Base-by-base conservation (phyloP, 768 basidiomycete species). In the Serendipita sp. region DNA sequence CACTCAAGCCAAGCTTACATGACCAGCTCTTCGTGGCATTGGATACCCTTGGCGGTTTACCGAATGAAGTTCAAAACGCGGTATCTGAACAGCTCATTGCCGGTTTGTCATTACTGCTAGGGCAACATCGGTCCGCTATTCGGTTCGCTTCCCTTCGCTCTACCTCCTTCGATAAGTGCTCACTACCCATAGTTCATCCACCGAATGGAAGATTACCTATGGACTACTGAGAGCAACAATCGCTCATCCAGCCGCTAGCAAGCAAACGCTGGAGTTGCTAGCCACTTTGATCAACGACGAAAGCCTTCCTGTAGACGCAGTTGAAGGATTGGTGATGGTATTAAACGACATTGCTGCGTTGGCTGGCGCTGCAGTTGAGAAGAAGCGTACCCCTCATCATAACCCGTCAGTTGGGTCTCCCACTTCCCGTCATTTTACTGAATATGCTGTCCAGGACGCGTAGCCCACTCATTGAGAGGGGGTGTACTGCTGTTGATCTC, bases 1-100 rank as follows among this genome's bases (percentile, higher is more conserved):
- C 88, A 31, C 46, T 3, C 31, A 3, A 11, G 65, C 81, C 87
- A 53, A 79, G 82, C 15, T 77, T 97, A 60, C 85, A 91, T 15
- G 96, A 98, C 72, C 96, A 98, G 74, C 80, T 97, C 10, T 98
- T 93, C 73, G 80, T 97, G 55, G 91, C 95, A 0, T 85, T 99
- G 65, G 95, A 99, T 71, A 78, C 92, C 31, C 78, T 99, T 18
- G 84, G 91, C 3, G 83, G 87, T 43, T 75, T 98, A 8, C 89
- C 94, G 1, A 76, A 83, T 1, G 70, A 75, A 1, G 82, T 94
- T n/a, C 80, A 90, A 18, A 87, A 80, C 67, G 83, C 88, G 0
- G 88, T 96, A 4, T 89, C 91, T 6, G 93, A 97, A 72, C 94
- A 97, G 72, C 80, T 96, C n/a, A 78, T 85, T 58, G 82, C 87